phyloP scores from a whole-genome alignment of 1,139 yeast species.

The Sugiyamaella pinicola region DNA sequence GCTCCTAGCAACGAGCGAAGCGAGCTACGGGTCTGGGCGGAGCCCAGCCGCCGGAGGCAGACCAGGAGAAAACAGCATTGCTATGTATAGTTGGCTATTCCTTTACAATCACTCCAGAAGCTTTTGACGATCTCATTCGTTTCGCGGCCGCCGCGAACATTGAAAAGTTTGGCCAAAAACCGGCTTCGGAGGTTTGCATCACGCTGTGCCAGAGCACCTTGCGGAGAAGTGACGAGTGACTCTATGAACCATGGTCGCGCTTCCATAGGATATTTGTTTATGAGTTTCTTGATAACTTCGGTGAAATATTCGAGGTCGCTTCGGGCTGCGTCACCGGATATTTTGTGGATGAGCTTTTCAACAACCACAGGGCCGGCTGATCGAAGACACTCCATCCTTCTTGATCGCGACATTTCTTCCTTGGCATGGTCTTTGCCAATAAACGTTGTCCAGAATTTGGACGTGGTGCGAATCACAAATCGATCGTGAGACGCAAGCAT shows the following conservation, averaged over 20 bases:
- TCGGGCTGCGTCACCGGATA: constrained; percentile 53
- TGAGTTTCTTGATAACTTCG: constrained; percentile 55
- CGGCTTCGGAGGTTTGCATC: constrained; percentile 35
- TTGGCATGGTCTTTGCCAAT: constrained; percentile 41
- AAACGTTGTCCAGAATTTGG: constrained; percentile 66
- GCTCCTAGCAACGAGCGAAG: not conserved
- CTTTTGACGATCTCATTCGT: constrained; percentile 59
- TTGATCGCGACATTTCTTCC: constrained; percentile 34
- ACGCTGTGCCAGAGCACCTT: constrained; percentile 34
- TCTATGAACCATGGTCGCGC: constrained; percentile 52
- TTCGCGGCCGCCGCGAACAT: constrained; percentile 66
- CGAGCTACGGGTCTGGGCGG: not conserved
- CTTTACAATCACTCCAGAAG: constrained; percentile 59
- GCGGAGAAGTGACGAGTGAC: constrained; percentile 42
- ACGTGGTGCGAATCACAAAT: constrained; percentile 61
- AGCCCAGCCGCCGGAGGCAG: constrained; percentile 1
- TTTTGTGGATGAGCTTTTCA: constrained; percentile 32
- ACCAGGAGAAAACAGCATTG: no score
- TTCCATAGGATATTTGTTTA: constrained; percentile 55
- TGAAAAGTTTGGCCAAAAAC: constrained; percentile 57
- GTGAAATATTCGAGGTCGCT: constrained; percentile 62
- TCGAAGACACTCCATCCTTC: constrained; percentile 21
- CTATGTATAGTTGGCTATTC: constrained; percentile 39
- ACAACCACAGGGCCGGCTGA: constrained; percentile 35
- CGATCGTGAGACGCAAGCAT: constrained; percentile 61